Conservation (phyloP, 208 protist species). For the Leishmania turanica region DNA sequence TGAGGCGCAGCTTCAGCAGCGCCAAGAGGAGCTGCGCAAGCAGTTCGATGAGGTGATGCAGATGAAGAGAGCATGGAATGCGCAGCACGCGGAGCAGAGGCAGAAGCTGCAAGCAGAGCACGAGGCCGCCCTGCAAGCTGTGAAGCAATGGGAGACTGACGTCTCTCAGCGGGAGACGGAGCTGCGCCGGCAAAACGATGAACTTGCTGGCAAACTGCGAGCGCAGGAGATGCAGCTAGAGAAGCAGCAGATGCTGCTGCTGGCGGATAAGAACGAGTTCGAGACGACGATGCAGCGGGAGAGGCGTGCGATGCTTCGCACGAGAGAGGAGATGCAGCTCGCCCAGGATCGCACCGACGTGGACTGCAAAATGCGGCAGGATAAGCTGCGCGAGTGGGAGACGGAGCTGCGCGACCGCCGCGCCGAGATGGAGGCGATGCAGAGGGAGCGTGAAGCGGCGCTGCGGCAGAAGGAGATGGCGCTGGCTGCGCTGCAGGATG, state of each 20-base stretch:
- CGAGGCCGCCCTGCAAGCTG: conserved; percentile 31
- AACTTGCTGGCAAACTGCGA: conserved; percentile 31
- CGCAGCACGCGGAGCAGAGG: conserved; percentile 29
- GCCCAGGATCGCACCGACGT: conserved; percentile 30
- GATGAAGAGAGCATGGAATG: conserved; percentile 33
- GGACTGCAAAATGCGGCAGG: conserved; percentile 36
- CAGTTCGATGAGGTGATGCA: conserved; percentile 32
- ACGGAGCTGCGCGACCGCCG: conserved; percentile 32
- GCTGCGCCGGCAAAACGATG: conserved; percentile 25
- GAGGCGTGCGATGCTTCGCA: conserved; percentile 36
- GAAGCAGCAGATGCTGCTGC: conserved; percentile 37
- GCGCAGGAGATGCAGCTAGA: conserved; percentile 48
- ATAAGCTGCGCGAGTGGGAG: conserved; percentile 33
- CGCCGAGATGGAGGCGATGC: conserved; percentile 35
- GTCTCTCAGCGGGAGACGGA: conserved; percentile 26
- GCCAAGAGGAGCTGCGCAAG: conserved; percentile 40
- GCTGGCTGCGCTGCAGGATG: conserved; percentile 31
- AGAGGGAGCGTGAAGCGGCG: conserved; percentile 34
- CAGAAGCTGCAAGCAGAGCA: conserved; percentile 47
- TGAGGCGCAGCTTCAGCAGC: conserved; percentile 43
- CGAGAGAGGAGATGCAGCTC: conserved; percentile 48
- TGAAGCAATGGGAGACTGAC: conserved; percentile 19
- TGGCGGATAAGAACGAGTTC: conserved; percentile 38
- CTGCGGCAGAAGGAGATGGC: conserved; percentile 32
- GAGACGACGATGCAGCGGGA: conserved; percentile 44